Evolutionary conservation across 495 filamentous ascomycete genomes (phyloP).

Genomic region (Podospora pseudopauciseta): DNA sequence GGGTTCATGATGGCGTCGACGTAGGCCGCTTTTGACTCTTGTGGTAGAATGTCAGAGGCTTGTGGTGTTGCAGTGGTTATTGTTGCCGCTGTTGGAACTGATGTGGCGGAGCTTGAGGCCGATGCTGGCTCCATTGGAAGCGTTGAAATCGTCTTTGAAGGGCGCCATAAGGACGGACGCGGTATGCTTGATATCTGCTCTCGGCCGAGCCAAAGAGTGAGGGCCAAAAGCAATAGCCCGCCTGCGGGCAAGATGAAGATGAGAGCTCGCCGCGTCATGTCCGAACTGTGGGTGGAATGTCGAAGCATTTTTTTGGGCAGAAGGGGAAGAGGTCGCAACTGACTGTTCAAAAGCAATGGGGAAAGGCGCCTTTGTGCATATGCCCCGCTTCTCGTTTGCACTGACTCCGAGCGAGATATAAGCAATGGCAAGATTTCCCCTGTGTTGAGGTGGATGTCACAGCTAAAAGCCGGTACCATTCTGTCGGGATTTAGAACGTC

Average conservation of each 20-base stretch:
- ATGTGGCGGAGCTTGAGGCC: constrained; percentile 18
- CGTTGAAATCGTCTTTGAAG: not conserved
- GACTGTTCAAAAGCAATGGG: not conserved
- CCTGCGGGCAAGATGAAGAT: not conserved
- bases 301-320: not conserved
- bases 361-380: not conserved
- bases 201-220: not conserved
- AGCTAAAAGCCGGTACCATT: not conserved
- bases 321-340: not conserved
- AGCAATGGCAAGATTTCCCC: too few relatives aligned
- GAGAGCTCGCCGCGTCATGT: not conserved
- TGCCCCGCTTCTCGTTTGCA: not conserved
- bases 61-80: not conserved
- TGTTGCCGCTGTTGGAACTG: not conserved
- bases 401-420: too few relatives aligned
- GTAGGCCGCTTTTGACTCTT: not conserved
- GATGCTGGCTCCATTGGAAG: not conserved
- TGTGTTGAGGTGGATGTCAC: not conserved
- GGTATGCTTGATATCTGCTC: not conserved
- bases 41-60: not conserved
- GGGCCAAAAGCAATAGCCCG: not conserved
- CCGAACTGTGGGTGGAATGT: not conserved
- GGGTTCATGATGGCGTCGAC: constrained; percentile 12
- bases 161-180: not conserved
- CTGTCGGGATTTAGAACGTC: not conserved